Evolutionary conservation across 2,329 filamentous ascomycete genomes (phyloP).

Genomic region (Hymenoscyphus occultus): DNA sequence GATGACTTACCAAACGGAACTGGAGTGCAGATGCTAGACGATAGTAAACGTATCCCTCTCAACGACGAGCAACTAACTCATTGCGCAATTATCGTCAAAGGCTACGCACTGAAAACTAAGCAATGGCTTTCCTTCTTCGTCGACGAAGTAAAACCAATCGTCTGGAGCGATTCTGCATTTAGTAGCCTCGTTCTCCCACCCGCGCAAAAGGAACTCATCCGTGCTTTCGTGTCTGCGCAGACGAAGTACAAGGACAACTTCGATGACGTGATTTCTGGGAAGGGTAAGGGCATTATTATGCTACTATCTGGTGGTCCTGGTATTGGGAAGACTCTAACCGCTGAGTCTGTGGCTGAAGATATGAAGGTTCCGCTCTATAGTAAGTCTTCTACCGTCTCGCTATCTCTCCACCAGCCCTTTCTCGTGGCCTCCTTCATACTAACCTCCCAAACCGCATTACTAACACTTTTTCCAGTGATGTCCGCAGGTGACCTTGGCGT

Average conservation of each 20-base stretch:
- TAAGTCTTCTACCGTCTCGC: not conserved
- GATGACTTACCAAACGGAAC: not conserved
- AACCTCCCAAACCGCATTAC: not conserved
- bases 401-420: not conserved
- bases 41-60: not conserved
- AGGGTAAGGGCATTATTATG: slow-evolving; percentile 50
- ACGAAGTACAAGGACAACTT: slow-evolving; percentile 42
- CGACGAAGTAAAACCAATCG: slow-evolving; percentile 44
- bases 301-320: slow-evolving; percentile 48
- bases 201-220: slow-evolving; percentile 50
- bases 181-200: slow-evolving; percentile 47
- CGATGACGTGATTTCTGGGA: slow-evolving; percentile 52
- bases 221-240: slow-evolving; percentile 49
- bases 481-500: slow-evolving; percentile 49
- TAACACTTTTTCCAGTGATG: slow-evolving; percentile 20
- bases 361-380: slow-evolving; percentile 31
- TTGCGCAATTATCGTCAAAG: not conserved
- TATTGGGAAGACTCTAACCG: slow-evolving; percentile 46
- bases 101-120: slow-evolving; percentile 13
- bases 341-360: slow-evolving; percentile 32
- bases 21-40: not conserved
- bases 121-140: slow-evolving; percentile 47
- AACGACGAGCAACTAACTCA: not conserved
- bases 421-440: too few relatives aligned
- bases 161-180: slow-evolving; percentile 50